Evolutionary conservation across 495 filamentous ascomycete species (phyloP), one percentile per base, ranked within the genome.

Genomic region (Hypomontagnella submonticulosa): DNA sequence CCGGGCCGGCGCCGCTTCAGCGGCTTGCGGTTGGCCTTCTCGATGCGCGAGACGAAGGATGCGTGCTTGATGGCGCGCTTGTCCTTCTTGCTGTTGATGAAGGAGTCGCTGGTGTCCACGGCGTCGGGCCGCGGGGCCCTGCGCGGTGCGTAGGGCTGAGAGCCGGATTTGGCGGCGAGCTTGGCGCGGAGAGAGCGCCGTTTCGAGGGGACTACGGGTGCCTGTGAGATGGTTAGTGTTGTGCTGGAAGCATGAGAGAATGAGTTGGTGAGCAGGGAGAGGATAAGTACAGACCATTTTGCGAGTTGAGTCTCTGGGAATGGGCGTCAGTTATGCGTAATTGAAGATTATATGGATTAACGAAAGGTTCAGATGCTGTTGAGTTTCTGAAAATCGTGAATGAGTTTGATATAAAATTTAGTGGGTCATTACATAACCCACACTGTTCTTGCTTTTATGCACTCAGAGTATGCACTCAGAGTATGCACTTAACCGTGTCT

Each of bases 11-110:
- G 81, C 6, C 87, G 83, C 71, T 89, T 89, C 34, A 53, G 41
- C 3, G 75, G 34, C 23, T 76, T 73, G n/a, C 67, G 32, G 20
- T 80, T 71, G 5, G 83, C 67, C 67, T 94, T 94, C 62, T 87
- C 81, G 63, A 97, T 89, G 49, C 87, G 88, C 7, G 85, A 87
- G 23, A 96, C 76, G 71, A 97, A 90, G 23, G 86, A 73, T 4
- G 88, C 85, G 79, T 89, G 90, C 69, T 91, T 93, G 69, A 93
- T 89, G 27, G 76, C 72, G 9, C 86, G 90, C 76, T 92, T 95
- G 77, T 92, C 89, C 70, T 83, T 87, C 75, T 96, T 97, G 51
- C 83, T 82, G 63, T 83, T 84, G 51, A 84, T 79, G 74, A 90
- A 89, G 49, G 53, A 37, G 72, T 80, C 77, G 50, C 46, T 53